Conservation (phyloP, 2,329 filamentous ascomycete genomes). For the Sporothrix euskadiensis region DNA sequence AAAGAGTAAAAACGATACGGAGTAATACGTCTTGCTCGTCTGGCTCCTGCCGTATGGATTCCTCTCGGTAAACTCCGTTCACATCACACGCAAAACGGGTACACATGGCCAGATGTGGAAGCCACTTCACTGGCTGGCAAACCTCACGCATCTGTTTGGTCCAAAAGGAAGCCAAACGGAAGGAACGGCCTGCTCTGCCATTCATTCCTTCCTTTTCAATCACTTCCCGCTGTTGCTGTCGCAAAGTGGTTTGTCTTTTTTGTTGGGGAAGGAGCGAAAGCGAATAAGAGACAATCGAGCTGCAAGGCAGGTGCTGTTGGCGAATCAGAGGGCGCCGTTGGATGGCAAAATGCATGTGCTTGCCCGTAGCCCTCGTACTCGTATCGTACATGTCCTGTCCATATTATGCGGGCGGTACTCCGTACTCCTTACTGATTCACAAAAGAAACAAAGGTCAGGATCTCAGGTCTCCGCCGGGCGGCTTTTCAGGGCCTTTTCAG, state of each 20-base stretch:
- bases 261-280: slow-evolving; percentile 27
- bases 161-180: not conserved
- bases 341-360: slow-evolving; percentile 6
- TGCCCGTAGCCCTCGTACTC: slow-evolving; percentile 27
- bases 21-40: not conserved
- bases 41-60: not conserved
- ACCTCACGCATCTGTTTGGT: not conserved
- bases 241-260: not conserved
- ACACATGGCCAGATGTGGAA: not conserved
- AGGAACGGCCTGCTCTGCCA: not conserved
- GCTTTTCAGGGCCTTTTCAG: not conserved
- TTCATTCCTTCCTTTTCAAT: not conserved
- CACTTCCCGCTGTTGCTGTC: not conserved
- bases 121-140: not conserved
- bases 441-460: not conserved
- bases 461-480: not conserved
- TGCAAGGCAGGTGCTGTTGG: not conserved
- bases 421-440: not conserved
- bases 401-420: too few species aligned
- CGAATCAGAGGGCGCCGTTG: slow-evolving; percentile 2
- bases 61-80: slow-evolving; percentile 1
- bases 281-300: slow-evolving; percentile 26
- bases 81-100: not conserved
- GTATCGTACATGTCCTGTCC: not conserved
- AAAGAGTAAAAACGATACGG: too few species aligned